Evolutionary conservation across 2,329 filamentous ascomycete genomes (phyloP), one percentile per base, ranked within the genome.

Genomic region (Xylaria sp.): DNA sequence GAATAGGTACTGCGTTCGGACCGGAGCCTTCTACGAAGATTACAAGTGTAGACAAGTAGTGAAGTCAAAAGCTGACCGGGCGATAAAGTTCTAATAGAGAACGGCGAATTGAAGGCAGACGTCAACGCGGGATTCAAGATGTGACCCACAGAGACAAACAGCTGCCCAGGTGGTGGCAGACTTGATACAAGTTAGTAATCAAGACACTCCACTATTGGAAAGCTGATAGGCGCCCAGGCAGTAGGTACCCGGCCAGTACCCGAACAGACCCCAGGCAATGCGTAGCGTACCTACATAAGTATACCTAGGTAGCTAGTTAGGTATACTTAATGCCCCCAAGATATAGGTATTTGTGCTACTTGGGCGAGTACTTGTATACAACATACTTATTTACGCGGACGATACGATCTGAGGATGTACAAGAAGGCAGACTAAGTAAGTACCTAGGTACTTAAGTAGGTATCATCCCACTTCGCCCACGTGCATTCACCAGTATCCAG

Each of bases 61-160:
- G 15, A 17, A 27, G n/a, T 17, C 15, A 40, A 9, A 21, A 58
- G 40, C 27, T 11, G 15, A 17, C 7, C 13, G 19, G 13, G 8
- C n/a, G 49, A 4, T 13, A 7, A 35, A 35, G 31, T 7, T 7
- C 13, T n/a, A 17, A 11, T 29, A 23, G 23, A 23, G 27, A 33
- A 21, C 13, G 25, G 11, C 25, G 3, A 52, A 44, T 41, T 7
- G 13, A 53, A 4, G 23, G 53, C 29, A 52, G 60, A 63, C 38
- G 52, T 60, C 29, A 40, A 60, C 19, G 19, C 33, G 41, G 29
- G 44, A 21, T 48, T 54, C 44, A 17, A 37, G 58, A 60, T 60
- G 46, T n/a, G 52, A 52, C 53, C 53, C 53, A 40, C 40, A 56
- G 58, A 40, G 37, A 27, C 51, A n/a, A n/a, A n/a, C n/a, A n/a